Conservation (phyloP, 1,139 yeast species). For the Komagataea norvegica region DNA sequence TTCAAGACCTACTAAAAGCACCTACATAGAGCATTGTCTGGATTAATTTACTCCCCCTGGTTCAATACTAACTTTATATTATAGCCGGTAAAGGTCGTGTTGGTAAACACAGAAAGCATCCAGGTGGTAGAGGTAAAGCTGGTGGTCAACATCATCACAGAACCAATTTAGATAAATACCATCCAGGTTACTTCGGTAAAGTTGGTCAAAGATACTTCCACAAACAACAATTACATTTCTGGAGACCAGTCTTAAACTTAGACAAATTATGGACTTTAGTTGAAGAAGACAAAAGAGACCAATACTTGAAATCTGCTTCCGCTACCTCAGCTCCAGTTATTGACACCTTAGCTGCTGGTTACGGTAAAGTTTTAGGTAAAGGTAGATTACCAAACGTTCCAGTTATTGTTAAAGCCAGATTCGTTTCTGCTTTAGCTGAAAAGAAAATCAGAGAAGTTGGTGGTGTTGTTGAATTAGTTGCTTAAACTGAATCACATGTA, state of each 20-base stretch:
- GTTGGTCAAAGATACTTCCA: slow-evolving; percentile 99
- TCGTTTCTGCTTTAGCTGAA: slow-evolving; percentile 98
- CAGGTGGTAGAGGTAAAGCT: slow-evolving; percentile 99
- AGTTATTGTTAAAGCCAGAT: slow-evolving; percentile 99
- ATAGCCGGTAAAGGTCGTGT: slow-evolving; percentile 99
- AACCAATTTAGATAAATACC: slow-evolving; percentile 99
- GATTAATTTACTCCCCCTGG: background rate
- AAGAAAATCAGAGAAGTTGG: slow-evolving; percentile 99
- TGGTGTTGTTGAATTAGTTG: slow-evolving; percentile 99
- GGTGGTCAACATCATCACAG: slow-evolving; percentile 99
- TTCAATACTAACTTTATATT: slow-evolving; percentile 23
- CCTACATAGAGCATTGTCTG: too few relatives aligned
- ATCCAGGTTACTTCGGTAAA: slow-evolving; percentile 99
- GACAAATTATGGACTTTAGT: slow-evolving; percentile 98
- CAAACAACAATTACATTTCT: slow-evolving; percentile 92
- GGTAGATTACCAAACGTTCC: slow-evolving; percentile 98
- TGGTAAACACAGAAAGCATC: slow-evolving; percentile 99
- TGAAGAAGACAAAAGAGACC: slow-evolving; percentile 92
- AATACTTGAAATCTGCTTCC: slow-evolving; percentile 82
- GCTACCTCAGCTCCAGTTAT: slow-evolving; percentile 96
- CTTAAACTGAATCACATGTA: slow-evolving; percentile 46
- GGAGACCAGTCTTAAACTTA: slow-evolving; percentile 98
- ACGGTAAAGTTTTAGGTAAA: slow-evolving; percentile 99
- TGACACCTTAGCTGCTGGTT: slow-evolving; percentile 99
- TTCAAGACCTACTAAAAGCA: too few relatives aligned